A percentile compares a stretch with the other conserved stretches of the same genome.
Evolutionary conservation across 179 eudicot genomes (phyloP).

Genomic region (Beta macrorhiza): DNA sequence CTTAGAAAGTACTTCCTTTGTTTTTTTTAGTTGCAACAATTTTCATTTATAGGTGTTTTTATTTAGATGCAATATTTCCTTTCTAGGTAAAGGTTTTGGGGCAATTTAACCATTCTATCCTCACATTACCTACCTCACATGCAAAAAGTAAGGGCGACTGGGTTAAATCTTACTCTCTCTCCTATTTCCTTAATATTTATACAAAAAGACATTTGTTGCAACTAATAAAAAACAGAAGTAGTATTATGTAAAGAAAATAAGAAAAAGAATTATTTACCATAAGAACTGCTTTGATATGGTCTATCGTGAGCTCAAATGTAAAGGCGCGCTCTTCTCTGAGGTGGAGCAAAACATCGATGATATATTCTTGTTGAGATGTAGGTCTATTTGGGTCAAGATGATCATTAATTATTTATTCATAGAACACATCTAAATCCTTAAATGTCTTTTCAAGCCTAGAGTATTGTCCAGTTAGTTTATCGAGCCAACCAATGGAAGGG

Average conservation of each 20-base stretch:
- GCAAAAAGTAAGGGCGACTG: too few species aligned
- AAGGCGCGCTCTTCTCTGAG: not conserved
- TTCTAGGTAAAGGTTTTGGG: too few species aligned
- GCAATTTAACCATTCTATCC: too few species aligned
- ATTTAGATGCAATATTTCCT: too few species aligned
- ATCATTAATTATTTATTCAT: conserved; percentile 25
- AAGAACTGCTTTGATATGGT: conserved; percentile 26
- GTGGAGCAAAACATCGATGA: conserved; percentile 25
- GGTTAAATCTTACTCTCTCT: too few species aligned
- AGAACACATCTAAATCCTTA: conserved; percentile 24
- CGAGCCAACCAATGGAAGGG: conserved; percentile 24
- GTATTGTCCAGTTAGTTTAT: conserved; percentile 15
- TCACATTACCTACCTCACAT: too few species aligned
- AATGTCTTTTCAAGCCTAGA: conserved; percentile 8
- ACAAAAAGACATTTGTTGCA: too few species aligned
- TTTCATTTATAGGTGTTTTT: too few species aligned
- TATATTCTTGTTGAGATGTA: conserved; percentile 1
- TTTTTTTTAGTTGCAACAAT: too few species aligned
- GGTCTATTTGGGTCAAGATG: not conserved
- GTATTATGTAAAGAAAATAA: not conserved
- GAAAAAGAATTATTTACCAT: not conserved
- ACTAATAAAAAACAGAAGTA: too few species aligned
- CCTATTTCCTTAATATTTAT: too few species aligned
- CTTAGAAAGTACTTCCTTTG: too few species aligned
- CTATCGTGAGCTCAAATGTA: conserved; percentile 14